These are phyloP conservation scores for Lentinula sp. DNA, from an alignment of 768 basidiomycete genomes.

Conservation along the genomic window DNA sequence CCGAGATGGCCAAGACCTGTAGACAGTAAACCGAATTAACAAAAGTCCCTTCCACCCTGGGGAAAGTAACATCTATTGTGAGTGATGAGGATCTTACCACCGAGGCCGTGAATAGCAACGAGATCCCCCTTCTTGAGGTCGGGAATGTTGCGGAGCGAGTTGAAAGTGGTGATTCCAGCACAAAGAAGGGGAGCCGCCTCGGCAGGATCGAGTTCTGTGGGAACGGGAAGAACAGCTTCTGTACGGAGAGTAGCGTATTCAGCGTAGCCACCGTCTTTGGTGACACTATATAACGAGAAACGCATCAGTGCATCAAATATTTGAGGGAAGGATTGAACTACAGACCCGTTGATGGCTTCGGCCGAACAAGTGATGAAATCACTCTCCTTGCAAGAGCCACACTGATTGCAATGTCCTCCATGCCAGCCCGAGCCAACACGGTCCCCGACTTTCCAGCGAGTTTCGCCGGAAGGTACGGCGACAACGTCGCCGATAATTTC, in stretches of 20 bases:
- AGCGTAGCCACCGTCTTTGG: neutral
- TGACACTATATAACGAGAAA: neutral
- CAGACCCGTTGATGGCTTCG: neutral
- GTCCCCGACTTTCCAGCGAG: neutral
- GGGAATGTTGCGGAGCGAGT: neutral
- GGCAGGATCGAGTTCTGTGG: neutral
- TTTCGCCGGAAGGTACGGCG: neutral
- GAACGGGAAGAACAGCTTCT: neutral
- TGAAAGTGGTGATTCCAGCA: slow-evolving; percentile 1
- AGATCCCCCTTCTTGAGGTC: neutral
- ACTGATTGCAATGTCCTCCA: neutral
- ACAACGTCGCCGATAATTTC: neutral
- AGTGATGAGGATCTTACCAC: neutral
- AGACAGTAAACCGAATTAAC: too few relatives aligned
- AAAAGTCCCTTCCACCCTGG: too few relatives aligned
- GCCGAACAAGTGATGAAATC: neutral
- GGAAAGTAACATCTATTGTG: too few relatives aligned
- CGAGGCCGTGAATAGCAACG: neutral
- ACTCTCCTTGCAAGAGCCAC: neutral
- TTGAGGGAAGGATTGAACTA: neutral
- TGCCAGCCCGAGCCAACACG: neutral
- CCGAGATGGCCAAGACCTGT: neutral
- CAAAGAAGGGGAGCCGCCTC: slow-evolving; percentile 1
- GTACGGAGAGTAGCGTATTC: neutral
- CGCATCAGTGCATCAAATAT: neutral